Conservation (phyloP, 2,329 filamentous ascomycete species). For the Cordyceps sp. region DNA sequence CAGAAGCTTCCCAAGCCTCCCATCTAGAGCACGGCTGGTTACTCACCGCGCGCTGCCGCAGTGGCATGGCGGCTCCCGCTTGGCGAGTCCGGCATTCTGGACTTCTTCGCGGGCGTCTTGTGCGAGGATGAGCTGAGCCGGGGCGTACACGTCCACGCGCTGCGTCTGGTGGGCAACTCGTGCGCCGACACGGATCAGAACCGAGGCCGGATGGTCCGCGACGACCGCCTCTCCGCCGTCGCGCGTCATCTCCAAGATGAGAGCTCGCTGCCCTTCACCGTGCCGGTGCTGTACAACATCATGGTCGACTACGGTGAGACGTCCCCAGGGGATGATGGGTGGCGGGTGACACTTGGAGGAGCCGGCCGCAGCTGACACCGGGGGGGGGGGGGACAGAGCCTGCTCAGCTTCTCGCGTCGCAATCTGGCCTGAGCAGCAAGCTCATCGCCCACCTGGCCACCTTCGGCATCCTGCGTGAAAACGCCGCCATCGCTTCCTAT, state of each 20-base stretch:
- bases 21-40: no score
- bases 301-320: slow-evolving; percentile 44
- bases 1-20: no score
- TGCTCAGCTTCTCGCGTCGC: slow-evolving; percentile 37
- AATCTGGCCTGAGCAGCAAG: slow-evolving; percentile 29
- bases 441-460: slow-evolving; percentile 34
- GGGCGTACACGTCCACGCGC: slow-evolving; percentile 32
- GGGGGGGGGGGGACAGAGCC: slow-evolving; percentile 24
- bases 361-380: no score
- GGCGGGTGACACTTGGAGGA: no score
- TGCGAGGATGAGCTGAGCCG: slow-evolving; percentile 19
- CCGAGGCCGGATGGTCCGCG: slow-evolving; percentile 34
- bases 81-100: slow-evolving; percentile 39
- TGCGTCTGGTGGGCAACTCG: slow-evolving; percentile 44
- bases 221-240: slow-evolving; percentile 28
- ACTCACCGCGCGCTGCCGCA: no score
- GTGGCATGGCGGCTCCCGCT: slow-evolving; percentile 39
- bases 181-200: slow-evolving; percentile 49
- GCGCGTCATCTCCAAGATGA: slow-evolving; percentile 30
- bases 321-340: no score
- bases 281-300: slow-evolving; percentile 46
- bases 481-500: slow-evolving; percentile 28
- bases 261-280: slow-evolving; percentile 29
- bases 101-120: slow-evolving; percentile 35
- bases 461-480: slow-evolving; percentile 22